These are phyloP conservation scores for Elaeis oleifera DNA, from an alignment of 202 grass and related monocot species.

Conservation along the genomic window DNA sequence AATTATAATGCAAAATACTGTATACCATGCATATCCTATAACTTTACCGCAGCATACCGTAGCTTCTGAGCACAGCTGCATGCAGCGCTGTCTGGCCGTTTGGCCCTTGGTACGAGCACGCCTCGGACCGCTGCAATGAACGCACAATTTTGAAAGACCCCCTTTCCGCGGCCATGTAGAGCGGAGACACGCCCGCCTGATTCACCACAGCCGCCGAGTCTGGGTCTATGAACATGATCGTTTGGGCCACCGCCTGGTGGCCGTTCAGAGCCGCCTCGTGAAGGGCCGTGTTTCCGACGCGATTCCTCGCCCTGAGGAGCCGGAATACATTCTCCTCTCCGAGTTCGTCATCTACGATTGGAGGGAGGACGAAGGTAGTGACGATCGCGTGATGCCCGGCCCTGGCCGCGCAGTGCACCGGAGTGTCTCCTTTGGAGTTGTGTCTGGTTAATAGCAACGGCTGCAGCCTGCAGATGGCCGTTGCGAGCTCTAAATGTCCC, in stretches of 20 bases:
- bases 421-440: slow-evolving; percentile 47
- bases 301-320: too few relatives aligned
- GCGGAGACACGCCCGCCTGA: background rate
- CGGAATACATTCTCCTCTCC: too few relatives aligned
- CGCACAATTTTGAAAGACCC: background rate
- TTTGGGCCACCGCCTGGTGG: background rate
- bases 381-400: slow-evolving; percentile 34
- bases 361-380: slow-evolving; percentile 9
- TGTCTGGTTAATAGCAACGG: slow-evolving; percentile 31
- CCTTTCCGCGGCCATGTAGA: background rate
- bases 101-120: too few relatives aligned
- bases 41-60: too few relatives aligned
- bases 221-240: background rate
- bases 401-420: slow-evolving; percentile 39
- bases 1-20: too few relatives aligned
- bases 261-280: background rate
- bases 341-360: too few relatives aligned
- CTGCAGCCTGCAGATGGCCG: slow-evolving; percentile 26
- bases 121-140: background rate
- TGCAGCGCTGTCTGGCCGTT: too few relatives aligned
- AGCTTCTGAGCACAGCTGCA: too few relatives aligned
- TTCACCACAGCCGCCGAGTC: background rate
- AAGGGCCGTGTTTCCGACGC: background rate
- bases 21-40: too few relatives aligned
- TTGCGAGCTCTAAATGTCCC: slow-evolving; percentile 27